Percentiles rank a stretch among this genome's conserved stretches.
phyloP scores from a whole-genome alignment of 768 basidiomycete genomes.

The Pleurotus salmoneostramineus region DNA sequence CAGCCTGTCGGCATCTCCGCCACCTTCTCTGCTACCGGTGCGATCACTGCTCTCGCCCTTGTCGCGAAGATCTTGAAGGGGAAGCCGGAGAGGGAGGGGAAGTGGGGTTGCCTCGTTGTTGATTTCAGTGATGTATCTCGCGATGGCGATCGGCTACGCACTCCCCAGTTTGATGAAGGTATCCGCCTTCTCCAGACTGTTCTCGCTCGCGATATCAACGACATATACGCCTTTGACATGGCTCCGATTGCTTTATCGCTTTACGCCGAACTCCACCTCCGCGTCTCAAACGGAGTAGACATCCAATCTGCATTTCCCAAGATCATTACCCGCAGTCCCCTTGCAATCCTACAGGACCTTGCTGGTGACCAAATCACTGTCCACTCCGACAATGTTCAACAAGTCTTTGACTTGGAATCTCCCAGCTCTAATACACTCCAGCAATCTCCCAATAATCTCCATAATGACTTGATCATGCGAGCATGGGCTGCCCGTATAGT shows the following conservation, averaged over 20 bases:
- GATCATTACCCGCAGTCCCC: constrained; percentile 30
- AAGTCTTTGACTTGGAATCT: constrained; percentile 31
- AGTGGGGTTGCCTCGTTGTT: constrained; percentile 11
- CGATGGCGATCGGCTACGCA: constrained; percentile 8
- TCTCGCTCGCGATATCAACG: constrained; percentile 38
- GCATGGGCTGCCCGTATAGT: constrained; percentile 52
- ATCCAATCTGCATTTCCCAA: constrained; percentile 49
- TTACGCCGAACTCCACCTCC: constrained; percentile 35
- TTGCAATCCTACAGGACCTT: constrained; percentile 35
- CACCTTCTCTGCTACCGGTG: constrained; percentile 38
- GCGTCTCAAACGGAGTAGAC: constrained; percentile 48
- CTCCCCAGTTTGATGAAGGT: constrained; percentile 17
- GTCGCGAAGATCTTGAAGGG: constrained; percentile 24
- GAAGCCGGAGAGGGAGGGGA: not conserved
- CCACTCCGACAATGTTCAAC: constrained; percentile 29
- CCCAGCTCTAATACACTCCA: constrained; percentile 13
- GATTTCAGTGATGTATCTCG: constrained; percentile 12
- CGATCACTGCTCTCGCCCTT: constrained; percentile 43
- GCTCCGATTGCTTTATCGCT: constrained; percentile 46
- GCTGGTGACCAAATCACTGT: constrained; percentile 33
- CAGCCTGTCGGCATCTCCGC: constrained; percentile 48
- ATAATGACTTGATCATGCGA: constrained; percentile 34
- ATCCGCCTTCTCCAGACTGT: constrained; percentile 34
- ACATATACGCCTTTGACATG: constrained; percentile 53
- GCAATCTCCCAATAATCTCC: constrained; percentile 19